phyloP scores from a whole-genome alignment of 2,329 filamentous ascomycete species.

The Fusarium denticulatum region DNA sequence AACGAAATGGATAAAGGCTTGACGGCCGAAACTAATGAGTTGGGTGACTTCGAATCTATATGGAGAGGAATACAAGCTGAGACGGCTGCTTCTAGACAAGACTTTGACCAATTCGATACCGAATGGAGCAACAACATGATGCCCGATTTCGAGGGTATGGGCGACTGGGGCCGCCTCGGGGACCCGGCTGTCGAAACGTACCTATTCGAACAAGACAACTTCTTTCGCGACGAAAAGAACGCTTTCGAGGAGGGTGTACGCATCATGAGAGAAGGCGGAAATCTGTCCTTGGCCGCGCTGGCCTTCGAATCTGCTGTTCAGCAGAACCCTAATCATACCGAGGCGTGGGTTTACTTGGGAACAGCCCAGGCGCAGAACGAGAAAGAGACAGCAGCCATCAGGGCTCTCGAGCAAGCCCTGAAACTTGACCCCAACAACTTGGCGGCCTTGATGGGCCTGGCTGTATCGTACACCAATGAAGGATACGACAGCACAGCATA shows the following conservation, averaged over 20 bases:
- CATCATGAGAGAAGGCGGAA: constrained; percentile 93
- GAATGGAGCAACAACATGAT: constrained; percentile 75
- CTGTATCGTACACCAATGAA: constrained; percentile 98
- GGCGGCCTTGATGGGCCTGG: constrained; percentile 90
- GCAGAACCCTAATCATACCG: constrained; percentile 85
- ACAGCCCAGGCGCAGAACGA: constrained; percentile 97
- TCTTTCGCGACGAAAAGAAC: constrained; percentile 82
- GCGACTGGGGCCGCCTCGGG: constrained; percentile 72
- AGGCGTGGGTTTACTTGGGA: constrained; percentile 93
- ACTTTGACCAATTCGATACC: constrained; percentile 75
- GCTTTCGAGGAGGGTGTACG: constrained; percentile 93
- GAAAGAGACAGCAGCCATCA: constrained; percentile 95
- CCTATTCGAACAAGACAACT: constrained; percentile 93
- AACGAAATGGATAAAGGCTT: constrained; percentile 80
- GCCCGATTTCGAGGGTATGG: constrained; percentile 68
- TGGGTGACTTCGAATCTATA: constrained; percentile 89
- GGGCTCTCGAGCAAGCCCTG: constrained; percentile 89
- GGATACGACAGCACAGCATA: constrained; percentile 98
- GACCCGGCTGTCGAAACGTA: constrained; percentile 89
- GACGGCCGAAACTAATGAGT: constrained; percentile 77
- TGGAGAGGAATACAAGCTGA: constrained; percentile 86
- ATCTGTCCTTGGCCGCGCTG: constrained; percentile 89
- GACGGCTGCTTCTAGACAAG: constrained; percentile 72
- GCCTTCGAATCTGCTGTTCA: constrained; percentile 97
- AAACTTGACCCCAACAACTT: constrained; percentile 89